Base-by-base conservation (phyloP, 225 moss, liverwort and hornwort genomes). In the Physcomitrellopsis africana region DNA sequence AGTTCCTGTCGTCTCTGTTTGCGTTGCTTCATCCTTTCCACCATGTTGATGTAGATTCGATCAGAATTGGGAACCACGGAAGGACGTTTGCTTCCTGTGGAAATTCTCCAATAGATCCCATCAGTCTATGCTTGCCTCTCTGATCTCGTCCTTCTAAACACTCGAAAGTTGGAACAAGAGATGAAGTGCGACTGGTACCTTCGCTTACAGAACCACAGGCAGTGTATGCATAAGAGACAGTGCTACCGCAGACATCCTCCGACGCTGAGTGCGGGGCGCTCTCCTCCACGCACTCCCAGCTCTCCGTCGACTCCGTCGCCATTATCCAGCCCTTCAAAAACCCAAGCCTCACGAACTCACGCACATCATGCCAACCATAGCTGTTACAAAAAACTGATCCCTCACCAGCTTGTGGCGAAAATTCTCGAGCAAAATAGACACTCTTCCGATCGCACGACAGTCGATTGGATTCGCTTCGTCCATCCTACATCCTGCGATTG, bases 1-100 rank as follows among this genome's bases (percentile, higher is more conserved):
- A 86, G 85, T 66, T 82, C 79, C 1, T 73, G 60, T 19, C 85
- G 72, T 62, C 70, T 79, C 20, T 82, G 79, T 73, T 74, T 86
- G 16, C 82, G 69, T 58, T 76, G 79, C 70, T 74, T 67, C 70
- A 76, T 76, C 65, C 85, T 69, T 44, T 73, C 67, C 37, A 49
- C 73, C 85, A 82, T 86, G 62, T 46, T 68, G 20, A 60, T 5
- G 45, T 60, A 73, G 11, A 79, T 55, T 22, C 63, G 68, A 75
- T 63, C 74, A n/a, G 62, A 41, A 24, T 77, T 22, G 7, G 58
- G 29, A 29, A 23, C 48, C 51, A 43, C 13, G 32, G 10, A 17
- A 44, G 29, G 77, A 56, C 45, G 65, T 67, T 71, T 74, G 29
- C 68, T 69, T 19, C 56, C 79, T 85, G 72, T 47, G 58, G 20